A percentile compares a stretch with the other conserved stretches of the same genome.
These are phyloP conservation scores for Globisporangium paroecandrum DNA, from an alignment of 352 stramenopile genomes.

Conservation along the genomic window DNA sequence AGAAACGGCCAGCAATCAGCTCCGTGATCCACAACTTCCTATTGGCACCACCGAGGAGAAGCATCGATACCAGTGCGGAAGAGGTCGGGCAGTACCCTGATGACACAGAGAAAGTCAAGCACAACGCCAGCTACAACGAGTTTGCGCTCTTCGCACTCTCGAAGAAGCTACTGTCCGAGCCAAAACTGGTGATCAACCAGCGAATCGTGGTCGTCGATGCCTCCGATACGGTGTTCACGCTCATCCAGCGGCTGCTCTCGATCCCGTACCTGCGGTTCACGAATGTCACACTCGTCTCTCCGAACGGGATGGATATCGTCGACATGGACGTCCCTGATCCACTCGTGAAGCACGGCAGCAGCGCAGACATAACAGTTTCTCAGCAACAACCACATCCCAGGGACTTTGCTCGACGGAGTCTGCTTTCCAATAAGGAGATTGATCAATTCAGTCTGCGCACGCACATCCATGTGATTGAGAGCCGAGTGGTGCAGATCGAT, in stretches of 20 bases:
- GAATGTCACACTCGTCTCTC: slow-evolving; percentile 84
- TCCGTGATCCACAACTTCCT: slow-evolving; percentile 55
- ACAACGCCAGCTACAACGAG: slow-evolving; percentile 20
- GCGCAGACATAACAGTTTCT: background rate
- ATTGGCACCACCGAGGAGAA: slow-evolving; percentile 51
- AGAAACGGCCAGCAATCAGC: slow-evolving; percentile 25
- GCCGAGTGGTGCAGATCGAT: slow-evolving; percentile 68
- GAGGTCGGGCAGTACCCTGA: slow-evolving; percentile 48
- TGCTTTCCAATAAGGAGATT: slow-evolving; percentile 37
- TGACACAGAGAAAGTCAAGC: slow-evolving; percentile 26
- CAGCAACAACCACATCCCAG: slow-evolving; percentile 16
- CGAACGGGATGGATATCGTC: slow-evolving; percentile 53
- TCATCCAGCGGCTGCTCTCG: slow-evolving; percentile 67
- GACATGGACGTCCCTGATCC: slow-evolving; percentile 20
- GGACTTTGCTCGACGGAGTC: slow-evolving; percentile 54
- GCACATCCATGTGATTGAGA: slow-evolving; percentile 60
- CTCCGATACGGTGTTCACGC: slow-evolving; percentile 74
- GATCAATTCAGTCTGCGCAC: slow-evolving; percentile 59
- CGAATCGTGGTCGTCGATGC: slow-evolving; percentile 86
- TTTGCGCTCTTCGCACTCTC: slow-evolving; percentile 87
- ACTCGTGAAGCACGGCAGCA: background rate
- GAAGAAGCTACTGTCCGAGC: slow-evolving; percentile 82
- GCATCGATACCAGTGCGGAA: slow-evolving; percentile 39
- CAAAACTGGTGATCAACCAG: slow-evolving; percentile 78
- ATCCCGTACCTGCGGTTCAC: slow-evolving; percentile 86